These are phyloP conservation scores for Penicillium simplicissimum DNA, from an alignment of 495 filamentous ascomycete species.

Conservation along the genomic window DNA sequence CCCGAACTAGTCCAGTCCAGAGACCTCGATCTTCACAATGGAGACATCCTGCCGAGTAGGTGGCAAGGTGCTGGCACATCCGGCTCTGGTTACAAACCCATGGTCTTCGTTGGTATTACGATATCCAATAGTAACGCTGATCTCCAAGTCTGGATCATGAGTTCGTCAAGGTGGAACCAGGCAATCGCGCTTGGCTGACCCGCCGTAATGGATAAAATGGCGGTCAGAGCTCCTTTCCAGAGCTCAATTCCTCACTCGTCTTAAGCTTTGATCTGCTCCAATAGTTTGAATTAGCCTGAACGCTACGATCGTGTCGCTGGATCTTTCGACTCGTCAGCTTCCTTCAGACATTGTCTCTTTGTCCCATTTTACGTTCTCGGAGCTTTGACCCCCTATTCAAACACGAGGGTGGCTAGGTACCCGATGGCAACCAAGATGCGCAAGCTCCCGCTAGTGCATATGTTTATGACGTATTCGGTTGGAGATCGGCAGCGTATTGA, in stretches of 20 bases:
- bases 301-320: background rate
- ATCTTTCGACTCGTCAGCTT: background rate
- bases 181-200: background rate
- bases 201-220: background rate
- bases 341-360: background rate
- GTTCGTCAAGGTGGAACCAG: constrained; percentile 1
- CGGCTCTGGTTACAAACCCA: background rate
- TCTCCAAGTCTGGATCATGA: background rate
- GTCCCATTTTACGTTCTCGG: background rate
- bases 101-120: background rate
- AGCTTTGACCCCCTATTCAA: background rate
- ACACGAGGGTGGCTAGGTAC: background rate
- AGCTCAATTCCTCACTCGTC: background rate
- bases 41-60: background rate
- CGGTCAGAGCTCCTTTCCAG: background rate
- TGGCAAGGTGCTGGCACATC: too few relatives aligned
- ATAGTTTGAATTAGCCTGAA: background rate
- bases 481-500: background rate
- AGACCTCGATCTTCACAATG: background rate
- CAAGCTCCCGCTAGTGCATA: constrained; percentile 5
- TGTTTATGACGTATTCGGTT: background rate
- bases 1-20: too few relatives aligned
- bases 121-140: background rate
- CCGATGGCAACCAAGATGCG: constrained; percentile 2
- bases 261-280: background rate